These are phyloP conservation scores for Melampsora medusae DNA, from an alignment of 1,284 basidiomycete genomes.

Conservation along the genomic window DNA sequence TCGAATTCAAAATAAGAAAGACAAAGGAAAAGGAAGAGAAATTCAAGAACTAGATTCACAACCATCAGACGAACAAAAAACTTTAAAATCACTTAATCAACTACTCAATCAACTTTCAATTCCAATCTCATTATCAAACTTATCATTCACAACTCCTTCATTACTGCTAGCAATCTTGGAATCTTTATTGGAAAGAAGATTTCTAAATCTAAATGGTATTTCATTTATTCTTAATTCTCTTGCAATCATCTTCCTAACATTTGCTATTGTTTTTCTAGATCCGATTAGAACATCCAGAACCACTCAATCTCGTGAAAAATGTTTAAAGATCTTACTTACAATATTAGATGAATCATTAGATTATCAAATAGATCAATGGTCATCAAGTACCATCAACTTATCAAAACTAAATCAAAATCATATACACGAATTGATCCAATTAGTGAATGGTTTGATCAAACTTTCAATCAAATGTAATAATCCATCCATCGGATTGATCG, in stretches of 20 bases:
- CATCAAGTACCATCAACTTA: constrained; percentile 12
- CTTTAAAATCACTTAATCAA: neutral
- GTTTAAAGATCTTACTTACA: constrained; percentile 20
- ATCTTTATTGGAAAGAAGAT: constrained; percentile 30
- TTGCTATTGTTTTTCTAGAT: neutral
- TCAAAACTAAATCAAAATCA: constrained; percentile 8
- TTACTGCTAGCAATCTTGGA: constrained; percentile 26
- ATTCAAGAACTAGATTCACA: too few species aligned
- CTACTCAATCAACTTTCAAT: constrained; percentile 20
- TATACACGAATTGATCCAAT: constrained; percentile 6
- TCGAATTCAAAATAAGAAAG: too few species aligned
- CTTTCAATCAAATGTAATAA: constrained; percentile 15
- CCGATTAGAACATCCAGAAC: constrained; percentile 18
- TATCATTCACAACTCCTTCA: constrained; percentile 25
- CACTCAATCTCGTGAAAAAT: constrained; percentile 21
- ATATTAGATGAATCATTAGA: constrained; percentile 13
- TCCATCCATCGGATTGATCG: neutral
- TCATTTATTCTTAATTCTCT: neutral
- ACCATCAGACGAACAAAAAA: too few species aligned
- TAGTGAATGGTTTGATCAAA: constrained; percentile 32
- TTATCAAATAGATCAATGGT: constrained; percentile 12
- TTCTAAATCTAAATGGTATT: constrained; percentile 27
- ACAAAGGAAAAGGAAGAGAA: too few species aligned
- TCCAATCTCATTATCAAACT: constrained; percentile 19
- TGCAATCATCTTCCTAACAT: too few species aligned